These are phyloP conservation scores for Scheffersomyces insectosa DNA, from an alignment of 1,139 yeast species.

Conservation along the genomic window DNA sequence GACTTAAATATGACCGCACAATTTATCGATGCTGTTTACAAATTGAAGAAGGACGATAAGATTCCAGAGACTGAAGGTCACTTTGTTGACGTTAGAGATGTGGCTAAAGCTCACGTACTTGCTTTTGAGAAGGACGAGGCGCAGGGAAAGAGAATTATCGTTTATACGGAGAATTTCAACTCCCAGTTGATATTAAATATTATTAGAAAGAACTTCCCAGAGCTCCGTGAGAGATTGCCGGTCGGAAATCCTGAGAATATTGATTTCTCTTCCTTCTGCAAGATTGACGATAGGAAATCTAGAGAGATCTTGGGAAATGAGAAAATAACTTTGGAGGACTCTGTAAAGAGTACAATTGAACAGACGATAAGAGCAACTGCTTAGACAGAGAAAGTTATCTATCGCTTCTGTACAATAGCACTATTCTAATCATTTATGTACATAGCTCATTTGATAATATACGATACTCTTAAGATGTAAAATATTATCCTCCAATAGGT, in stretches of 20 bases:
- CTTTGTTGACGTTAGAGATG: constrained; percentile 43
- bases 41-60: constrained; percentile 14
- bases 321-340: constrained; percentile 13
- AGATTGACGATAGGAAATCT: constrained; percentile 14
- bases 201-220: constrained; percentile 18
- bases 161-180: constrained; percentile 33
- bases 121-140: constrained; percentile 33
- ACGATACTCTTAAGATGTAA: too few relatives aligned
- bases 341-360: constrained; percentile 17
- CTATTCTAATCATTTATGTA: too few relatives aligned
- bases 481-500: too few relatives aligned
- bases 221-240: constrained; percentile 9
- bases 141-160: constrained; percentile 40
- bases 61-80: constrained; percentile 22
- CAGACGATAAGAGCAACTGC: constrained; percentile 9
- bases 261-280: constrained; percentile 15
- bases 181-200: constrained; percentile 38
- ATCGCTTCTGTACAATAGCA: too few relatives aligned
- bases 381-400: too few relatives aligned
- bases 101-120: constrained; percentile 39
- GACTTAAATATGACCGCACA: constrained; percentile 20
- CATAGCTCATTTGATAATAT: too few relatives aligned
- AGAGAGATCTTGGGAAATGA: constrained; percentile 17
- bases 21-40: constrained; percentile 18
- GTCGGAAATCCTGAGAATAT: constrained; percentile 20